These are phyloP conservation scores for Phytophthora pinifolia DNA, from an alignment of 352 stramenopile genomes.

Conservation along the genomic window DNA sequence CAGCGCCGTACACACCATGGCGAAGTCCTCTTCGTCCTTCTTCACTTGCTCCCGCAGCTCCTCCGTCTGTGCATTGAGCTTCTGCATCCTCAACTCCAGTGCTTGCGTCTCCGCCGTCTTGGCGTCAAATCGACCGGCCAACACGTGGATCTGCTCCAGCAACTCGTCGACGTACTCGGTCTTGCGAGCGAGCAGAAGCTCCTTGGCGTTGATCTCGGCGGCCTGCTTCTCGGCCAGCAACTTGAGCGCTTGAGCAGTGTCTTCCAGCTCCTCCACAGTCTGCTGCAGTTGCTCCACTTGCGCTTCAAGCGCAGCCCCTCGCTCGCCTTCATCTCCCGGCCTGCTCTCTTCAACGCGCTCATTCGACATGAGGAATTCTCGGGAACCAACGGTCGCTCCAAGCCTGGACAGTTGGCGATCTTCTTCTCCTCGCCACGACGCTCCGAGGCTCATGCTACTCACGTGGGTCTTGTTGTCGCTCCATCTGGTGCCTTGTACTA, in stretches of 20 bases:
- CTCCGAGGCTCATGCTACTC: background rate
- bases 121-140: conserved; percentile 11
- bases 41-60: conserved; percentile 49
- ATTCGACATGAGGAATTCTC: conserved; percentile 15
- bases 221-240: conserved; percentile 56
- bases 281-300: conserved; percentile 19
- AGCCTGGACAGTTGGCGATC: conserved; percentile 9
- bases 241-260: conserved; percentile 40
- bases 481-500: background rate
- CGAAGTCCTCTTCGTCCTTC: conserved; percentile 72
- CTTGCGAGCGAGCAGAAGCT: conserved; percentile 60
- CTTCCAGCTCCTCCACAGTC: conserved; percentile 26
- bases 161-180: conserved; percentile 66
- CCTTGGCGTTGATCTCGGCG: conserved; percentile 68
- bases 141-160: conserved; percentile 40
- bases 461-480: conserved; percentile 6
- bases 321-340: background rate
- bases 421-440: conserved; percentile 3
- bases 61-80: conserved; percentile 28
- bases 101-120: conserved; percentile 18
- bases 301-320: conserved; percentile 7
- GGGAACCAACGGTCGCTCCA: conserved; percentile 21
- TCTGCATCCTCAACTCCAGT: conserved; percentile 20
- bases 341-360: background rate
- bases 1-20: conserved; percentile 53